Percentiles rank a stretch among this genome's conserved stretches.
Evolutionary conservation across 306 rosid species (phyloP).

Genomic region (Fagus crenata): DNA sequence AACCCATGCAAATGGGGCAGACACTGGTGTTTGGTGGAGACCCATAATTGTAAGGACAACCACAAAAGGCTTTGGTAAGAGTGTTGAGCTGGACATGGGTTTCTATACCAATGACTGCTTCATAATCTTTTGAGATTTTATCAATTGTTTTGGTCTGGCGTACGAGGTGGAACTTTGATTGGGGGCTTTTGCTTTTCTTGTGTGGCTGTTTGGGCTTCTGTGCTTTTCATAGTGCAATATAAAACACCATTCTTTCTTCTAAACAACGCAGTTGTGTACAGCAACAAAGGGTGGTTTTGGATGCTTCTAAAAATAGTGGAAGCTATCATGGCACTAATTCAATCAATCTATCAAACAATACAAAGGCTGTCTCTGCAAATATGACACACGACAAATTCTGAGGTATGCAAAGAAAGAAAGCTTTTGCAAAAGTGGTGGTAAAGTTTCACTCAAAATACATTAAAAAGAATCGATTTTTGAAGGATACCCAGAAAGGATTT

Average conservation of each 20-base stretch:
- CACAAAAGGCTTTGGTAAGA: conserved; percentile 83
- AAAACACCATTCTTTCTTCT: conserved; percentile 40
- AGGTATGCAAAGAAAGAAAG: not conserved
- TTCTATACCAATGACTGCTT: conserved; percentile 81
- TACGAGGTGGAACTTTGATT: conserved; percentile 44
- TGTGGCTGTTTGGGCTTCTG: conserved; percentile 63
- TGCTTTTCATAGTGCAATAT: conserved; percentile 50
- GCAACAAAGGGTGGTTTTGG: conserved; percentile 50
- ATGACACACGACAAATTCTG: not conserved
- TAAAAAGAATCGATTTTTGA: not conserved
- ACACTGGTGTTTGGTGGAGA: conserved; percentile 66
- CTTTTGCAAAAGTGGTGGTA: not conserved
- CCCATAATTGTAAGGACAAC: conserved; percentile 80
- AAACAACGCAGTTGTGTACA: conserved; percentile 48
- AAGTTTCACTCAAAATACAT: not conserved
- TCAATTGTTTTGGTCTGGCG: conserved; percentile 54
- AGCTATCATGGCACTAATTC: conserved; percentile 48
- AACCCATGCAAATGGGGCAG: conserved; percentile 94
- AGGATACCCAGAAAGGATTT: not conserved
- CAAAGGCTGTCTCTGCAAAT: conserved; percentile 4
- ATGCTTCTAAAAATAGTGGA: conserved; percentile 63
- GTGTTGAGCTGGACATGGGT: conserved; percentile 95
- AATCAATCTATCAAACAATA: conserved; percentile 5
- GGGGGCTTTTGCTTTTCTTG: conserved; percentile 50
- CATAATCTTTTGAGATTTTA: conserved; percentile 63